Evolutionary conservation across 768 basidiomycete species (phyloP), one percentile per base, ranked within the genome.

Genomic region (Hericium erinaceus): DNA sequence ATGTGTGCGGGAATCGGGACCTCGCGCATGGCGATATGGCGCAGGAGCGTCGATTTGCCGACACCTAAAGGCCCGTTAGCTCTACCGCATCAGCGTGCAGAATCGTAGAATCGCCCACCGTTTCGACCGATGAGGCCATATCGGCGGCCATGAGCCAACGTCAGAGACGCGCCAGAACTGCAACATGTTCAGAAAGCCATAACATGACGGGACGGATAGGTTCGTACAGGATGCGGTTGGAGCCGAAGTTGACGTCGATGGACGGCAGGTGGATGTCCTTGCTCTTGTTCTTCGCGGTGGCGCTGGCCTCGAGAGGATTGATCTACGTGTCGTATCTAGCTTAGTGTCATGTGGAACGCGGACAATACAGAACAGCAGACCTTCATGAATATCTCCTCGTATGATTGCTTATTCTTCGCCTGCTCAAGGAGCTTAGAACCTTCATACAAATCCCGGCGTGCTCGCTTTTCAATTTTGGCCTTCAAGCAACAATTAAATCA

Each of bases 351-450:
- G 40, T 50, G 57, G 52, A 39, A 11, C 10, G 20, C 15, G 20
- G 37, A 54, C 4, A 48, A 22, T 28, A 13, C 33, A 33, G 33
- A 9, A 10, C 57, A 54, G 54, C 26, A 26, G 0, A 85, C 93
- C 80, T 97, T 92, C 90, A 99, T 91, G 74, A 94, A 99, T 84
- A 99, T 87, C 68, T 99, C 97, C 68, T 98, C 95, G 73, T 98
- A 98, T 18, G 87, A 83, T 89, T 98, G 93, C 86, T 98, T 92
- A 74, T 93, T 94, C 70, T 86, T 83, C 71, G 91, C 86, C 62
- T 92, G 86, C 66, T 97, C 93, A 56, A 99, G 78, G 37, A 99
- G 75, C 71, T 97, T 98, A 8, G 92, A 95, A 8, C 97, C 95
- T 68, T 98, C 95, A 69, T 97, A 99, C 39, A 97, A 78, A 73